Evolutionary conservation across 371 early-diverging fungal genomes (phyloP).

Genomic region (Apophysomyces trapeziformis): DNA sequence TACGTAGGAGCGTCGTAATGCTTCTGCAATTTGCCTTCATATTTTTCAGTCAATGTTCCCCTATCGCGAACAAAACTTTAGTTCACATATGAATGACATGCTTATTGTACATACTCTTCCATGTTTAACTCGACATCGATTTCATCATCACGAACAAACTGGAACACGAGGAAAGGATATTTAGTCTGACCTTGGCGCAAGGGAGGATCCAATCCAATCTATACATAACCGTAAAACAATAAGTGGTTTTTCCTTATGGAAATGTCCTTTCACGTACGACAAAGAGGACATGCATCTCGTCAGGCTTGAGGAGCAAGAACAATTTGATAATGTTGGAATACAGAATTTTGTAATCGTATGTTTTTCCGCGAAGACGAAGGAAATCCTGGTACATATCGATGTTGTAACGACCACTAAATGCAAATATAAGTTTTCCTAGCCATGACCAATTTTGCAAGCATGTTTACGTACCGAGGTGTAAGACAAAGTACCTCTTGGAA

Average conservation of each 20-base stretch:
- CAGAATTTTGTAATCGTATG: conserved; percentile 96
- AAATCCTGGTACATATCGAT: conserved; percentile 93
- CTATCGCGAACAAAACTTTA: conserved; percentile 23
- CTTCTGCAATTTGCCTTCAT: conserved; percentile 81
- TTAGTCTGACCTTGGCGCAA: conserved; percentile 98
- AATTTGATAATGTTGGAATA: conserved; percentile 84
- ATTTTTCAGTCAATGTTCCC: conserved; percentile 68
- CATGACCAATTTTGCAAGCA: not conserved
- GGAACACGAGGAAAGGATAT: conserved; percentile 97
- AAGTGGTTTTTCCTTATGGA: not conserved
- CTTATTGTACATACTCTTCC: conserved; percentile 60
- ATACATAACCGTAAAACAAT: conserved; percentile 7
- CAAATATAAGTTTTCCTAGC: not conserved
- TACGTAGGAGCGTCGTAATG: conserved; percentile 90
- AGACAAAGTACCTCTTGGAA: conserved; percentile 91
- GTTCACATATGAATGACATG: not conserved
- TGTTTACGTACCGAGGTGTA: conserved; percentile 72
- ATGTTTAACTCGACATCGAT: conserved; percentile 83
- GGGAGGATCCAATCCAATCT: conserved; percentile 95
- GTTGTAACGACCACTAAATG: conserved; percentile 88
- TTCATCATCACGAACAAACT: conserved; percentile 93
- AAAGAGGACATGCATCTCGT: conserved; percentile 90
- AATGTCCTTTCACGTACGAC: conserved; percentile 53
- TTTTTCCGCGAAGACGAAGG: conserved; percentile 95
- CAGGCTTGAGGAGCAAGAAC: conserved; percentile 92